Evolutionary conservation across 2,329 filamentous ascomycete genomes (phyloP), one percentile per base, ranked within the genome.

Genomic region (Lasiodiplodia sp.): DNA sequence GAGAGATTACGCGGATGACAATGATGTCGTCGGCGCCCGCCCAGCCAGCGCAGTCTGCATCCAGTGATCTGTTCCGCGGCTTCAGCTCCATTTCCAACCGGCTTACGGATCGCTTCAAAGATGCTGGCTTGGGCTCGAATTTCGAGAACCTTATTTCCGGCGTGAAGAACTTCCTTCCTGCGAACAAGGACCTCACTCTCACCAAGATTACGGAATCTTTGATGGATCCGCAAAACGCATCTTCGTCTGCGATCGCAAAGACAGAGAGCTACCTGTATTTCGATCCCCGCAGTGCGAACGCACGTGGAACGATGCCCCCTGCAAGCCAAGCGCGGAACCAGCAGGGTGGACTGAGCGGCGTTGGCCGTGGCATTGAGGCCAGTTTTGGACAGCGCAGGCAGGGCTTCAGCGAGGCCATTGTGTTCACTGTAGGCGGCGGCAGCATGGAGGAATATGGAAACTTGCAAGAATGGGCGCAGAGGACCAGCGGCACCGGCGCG

Each of bases 401-500:
- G 76, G 94, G 93, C 0, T 97, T 95, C 80, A 92, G 89, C 60
- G 94, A 97, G 75, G 92, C 93, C 1, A 91, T 97, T 67, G 93
- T 97, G n/a, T 97, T 97, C 77, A 95, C 93, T 0, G 93, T 81
- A 3, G 96, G 96, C 4, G 96, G 96, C 57, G 96, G 96, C 52
- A 97, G 94, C 78, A 98, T 99, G 92, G 96, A 99, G 74, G 96
- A 99, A 79, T 99, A 98, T 78, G 95, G 94, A 23, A 99, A 99
- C 80, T 79, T 99, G 78, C 93, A 97, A 78, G 96, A 98, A 77
- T 99, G 96, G 96, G 93, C 95, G 5, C 89, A 88, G 79, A 87
- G 95, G 72, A 94, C 93, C 58, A 85, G 86, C 58, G 88, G 88
- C 16, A 81, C 81, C 44, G 84, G 83, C 52, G 82, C 81, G 16